Conservation (phyloP, 2,329 filamentous ascomycete genomes). For the Camillea tinctor region DNA sequence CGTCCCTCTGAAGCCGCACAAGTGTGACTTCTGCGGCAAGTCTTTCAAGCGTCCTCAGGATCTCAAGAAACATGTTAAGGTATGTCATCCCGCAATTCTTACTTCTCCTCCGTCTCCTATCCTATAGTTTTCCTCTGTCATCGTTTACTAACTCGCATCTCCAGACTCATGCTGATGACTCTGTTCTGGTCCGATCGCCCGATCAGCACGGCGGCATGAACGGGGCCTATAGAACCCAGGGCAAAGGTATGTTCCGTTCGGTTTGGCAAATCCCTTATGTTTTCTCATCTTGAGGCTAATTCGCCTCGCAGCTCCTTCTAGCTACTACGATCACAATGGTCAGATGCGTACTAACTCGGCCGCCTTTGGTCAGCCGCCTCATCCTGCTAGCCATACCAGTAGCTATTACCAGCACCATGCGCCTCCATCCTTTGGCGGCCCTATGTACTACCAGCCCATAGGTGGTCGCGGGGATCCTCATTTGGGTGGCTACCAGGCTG, state of each 20-base stretch:
- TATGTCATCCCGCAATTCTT: slow-evolving; percentile 30
- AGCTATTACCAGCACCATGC: slow-evolving; percentile 60
- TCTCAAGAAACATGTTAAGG: slow-evolving; percentile 98
- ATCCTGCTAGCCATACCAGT: slow-evolving; percentile 51
- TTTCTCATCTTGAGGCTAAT: slow-evolving; percentile 42
- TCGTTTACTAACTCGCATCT: slow-evolving; percentile 2
- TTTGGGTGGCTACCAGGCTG: slow-evolving; percentile 56
- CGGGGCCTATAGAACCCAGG: slow-evolving; percentile 51
- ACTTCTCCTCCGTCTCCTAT: background rate
- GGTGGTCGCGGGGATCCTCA: slow-evolving; percentile 55
- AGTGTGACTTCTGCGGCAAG: slow-evolving; percentile 98
- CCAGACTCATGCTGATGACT: slow-evolving; percentile 91
- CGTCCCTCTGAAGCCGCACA: slow-evolving; percentile 98
- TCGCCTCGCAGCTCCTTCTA: slow-evolving; percentile 47
- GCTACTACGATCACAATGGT: slow-evolving; percentile 65
- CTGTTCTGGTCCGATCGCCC: slow-evolving; percentile 61
- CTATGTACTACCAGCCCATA: slow-evolving; percentile 74
- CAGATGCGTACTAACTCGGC: slow-evolving; percentile 59
- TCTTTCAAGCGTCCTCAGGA: slow-evolving; percentile 99
- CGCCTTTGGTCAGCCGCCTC: slow-evolving; percentile 48
- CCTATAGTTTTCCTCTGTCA: background rate
- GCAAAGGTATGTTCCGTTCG: slow-evolving; percentile 49
- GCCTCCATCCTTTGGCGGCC: slow-evolving; percentile 59
- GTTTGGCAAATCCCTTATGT: slow-evolving; percentile 23
- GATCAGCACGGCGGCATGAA: slow-evolving; percentile 50